Conservation (phyloP, 2,329 filamentous ascomycete species). For the Cladophialophora psammophila region DNA sequence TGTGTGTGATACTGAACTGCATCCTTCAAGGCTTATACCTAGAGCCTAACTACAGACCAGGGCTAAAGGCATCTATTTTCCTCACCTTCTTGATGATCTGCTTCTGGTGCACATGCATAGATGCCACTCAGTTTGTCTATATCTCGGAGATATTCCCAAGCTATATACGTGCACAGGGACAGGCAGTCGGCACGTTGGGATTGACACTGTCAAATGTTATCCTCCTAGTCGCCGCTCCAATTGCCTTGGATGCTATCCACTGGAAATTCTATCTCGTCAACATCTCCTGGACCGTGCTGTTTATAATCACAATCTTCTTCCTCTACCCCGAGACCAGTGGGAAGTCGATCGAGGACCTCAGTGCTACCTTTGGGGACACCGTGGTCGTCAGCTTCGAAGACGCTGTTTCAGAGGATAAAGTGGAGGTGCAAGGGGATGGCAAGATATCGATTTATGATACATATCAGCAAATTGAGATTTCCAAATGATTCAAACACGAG, state of each 20-base stretch:
- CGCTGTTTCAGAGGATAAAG: neutral
- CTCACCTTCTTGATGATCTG: conserved; percentile 51
- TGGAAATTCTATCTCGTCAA: conserved; percentile 50
- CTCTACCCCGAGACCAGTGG: conserved; percentile 48
- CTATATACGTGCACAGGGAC: conserved; percentile 6
- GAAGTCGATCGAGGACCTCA: conserved; percentile 47
- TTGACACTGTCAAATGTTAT: conserved; percentile 40
- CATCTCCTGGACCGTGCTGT: conserved; percentile 43
- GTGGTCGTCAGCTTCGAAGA: conserved; percentile 6
- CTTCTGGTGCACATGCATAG: conserved; percentile 54
- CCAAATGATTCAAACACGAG: neutral
- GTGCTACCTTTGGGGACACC: conserved; percentile 44
- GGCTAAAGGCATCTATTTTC: conserved; percentile 48
- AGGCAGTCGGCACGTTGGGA: conserved; percentile 5
- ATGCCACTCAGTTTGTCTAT: conserved; percentile 55
- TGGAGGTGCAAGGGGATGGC: neutral
- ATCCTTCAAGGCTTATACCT: conserved; percentile 46
- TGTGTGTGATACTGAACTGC: conserved; percentile 49
- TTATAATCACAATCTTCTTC: conserved; percentile 44
- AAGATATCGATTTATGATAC: neutral
- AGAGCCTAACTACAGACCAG: conserved; percentile 45
- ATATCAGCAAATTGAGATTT: conserved; percentile 4
- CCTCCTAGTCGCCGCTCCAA: conserved; percentile 44
- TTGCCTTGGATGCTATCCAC: conserved; percentile 43
- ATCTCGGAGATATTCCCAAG: conserved; percentile 22